Percentiles rank a stretch among this genome's conserved stretches.
Conservation (phyloP, 176 grass and related monocot species). For the Bromus sterilis region DNA sequence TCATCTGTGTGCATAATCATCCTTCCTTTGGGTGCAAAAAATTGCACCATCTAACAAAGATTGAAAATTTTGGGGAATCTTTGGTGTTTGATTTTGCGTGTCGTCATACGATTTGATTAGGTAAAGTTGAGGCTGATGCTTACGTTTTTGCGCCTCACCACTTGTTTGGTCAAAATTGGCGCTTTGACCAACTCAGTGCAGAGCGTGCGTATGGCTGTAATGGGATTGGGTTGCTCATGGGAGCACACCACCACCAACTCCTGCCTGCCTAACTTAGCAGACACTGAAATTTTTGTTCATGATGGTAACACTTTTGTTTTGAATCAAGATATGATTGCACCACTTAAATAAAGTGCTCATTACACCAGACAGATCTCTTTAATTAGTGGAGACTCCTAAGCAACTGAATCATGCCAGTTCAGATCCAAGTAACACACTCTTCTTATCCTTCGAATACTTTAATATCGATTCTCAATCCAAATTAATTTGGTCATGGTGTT, state of each 20-base stretch:
- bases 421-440: background rate
- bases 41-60: background rate
- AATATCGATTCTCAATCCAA: background rate
- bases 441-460: background rate
- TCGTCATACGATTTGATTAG: conserved; percentile 10
- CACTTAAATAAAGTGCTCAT: background rate
- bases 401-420: background rate
- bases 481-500: background rate
- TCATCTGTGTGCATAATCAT: background rate
- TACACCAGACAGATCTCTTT: background rate
- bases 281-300: background rate
- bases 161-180: conserved; percentile 49
- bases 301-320: background rate
- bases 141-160: conserved; percentile 7
- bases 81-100: conserved; percentile 26
- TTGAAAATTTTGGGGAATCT: conserved; percentile 10
- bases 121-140: conserved; percentile 24
- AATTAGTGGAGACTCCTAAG: background rate
- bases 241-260: background rate
- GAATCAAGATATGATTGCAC: background rate
- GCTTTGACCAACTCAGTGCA: conserved; percentile 35
- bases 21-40: background rate
- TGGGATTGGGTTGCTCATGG: conserved; percentile 14
- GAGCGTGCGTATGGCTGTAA: background rate
- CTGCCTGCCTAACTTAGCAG: background rate